Base-by-base conservation (phyloP, 176 grass and related monocot species). In the Ampelocalamus luodianensis region DNA sequence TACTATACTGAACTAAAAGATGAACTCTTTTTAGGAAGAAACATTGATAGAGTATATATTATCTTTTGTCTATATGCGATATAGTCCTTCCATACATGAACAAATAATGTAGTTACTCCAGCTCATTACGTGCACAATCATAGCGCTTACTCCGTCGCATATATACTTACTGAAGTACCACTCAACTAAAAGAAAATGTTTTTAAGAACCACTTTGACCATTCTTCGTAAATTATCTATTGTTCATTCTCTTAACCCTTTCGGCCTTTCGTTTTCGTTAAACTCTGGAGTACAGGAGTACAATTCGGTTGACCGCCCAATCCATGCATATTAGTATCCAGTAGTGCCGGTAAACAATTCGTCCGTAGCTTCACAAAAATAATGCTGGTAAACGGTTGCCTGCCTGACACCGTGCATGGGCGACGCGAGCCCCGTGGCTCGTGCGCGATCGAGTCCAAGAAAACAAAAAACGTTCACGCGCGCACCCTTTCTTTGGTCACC, bases 381-480 rank as follows among this genome's bases (percentile, higher is more conserved):
- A 40, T 62, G 67, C 32, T 43, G 74, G 80, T 73, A 42, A 79
- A 68, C 68, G 17, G 10, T 24, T 55, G 59, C 38, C 79, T 38
- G 84, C 73, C 27, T 67, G 40, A 67, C 80, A 75, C 59, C 32
- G 39, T 90, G 89, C 89, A 87, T 90, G 89, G n/a, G 32, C 34
- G 89, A 87, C 89, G 80, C 89, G 79, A 87, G 89, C 32, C 50
- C 5, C 22, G 49, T 62, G 68, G 27, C 54, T 10, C 39, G 49
- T 11, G 84, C 39, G 59, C 15, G 84, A 87, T 72, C 45, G 79
- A 15, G 65, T 50, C 83, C 53, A 45, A 49, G 56, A 13, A 81
- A 60, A 67, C 32, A 58, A 39, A 18, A 84, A 66, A 61, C 70
- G 62, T 69, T 53, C 23, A 36, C 26, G 27, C 77, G 61, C 15